Base-by-base conservation (phyloP, 2,329 filamentous ascomycete species). In the Penicillium sp. region DNA sequence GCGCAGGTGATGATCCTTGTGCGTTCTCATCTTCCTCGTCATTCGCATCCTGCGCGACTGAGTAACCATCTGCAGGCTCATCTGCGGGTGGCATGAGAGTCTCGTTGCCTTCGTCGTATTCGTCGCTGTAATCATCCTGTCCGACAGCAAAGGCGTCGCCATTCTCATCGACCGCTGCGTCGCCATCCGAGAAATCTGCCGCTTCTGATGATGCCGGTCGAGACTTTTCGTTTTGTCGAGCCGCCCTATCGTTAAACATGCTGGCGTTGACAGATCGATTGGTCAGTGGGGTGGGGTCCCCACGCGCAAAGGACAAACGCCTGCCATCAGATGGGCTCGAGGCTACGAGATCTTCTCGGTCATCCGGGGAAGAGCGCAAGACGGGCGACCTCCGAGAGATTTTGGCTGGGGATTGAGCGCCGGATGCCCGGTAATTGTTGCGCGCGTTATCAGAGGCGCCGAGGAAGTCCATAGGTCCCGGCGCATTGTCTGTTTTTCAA, bases 401-500 rank as follows among this genome's bases (percentile, higher is more conserved):
- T 58, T 76, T 76, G 43, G 70, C 66, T 2, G 74, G 73, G 18
- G 74, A 76, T 46, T 69, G 67, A 45, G 70, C 63, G 9, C 71
- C 67, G 9, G 66, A 66, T 11, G 66, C 71, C 4, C 72, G 52
- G 44, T 65, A 68, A 33, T 65, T 61, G 36, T 54, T 59, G 38
- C 67, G 67, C 43, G 64, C 57, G 18, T 59, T 59, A 49, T 66
- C 66, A 24, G 61, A 55, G 37, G 62, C 56, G 28, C 64, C 65
- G 6, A 73, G 60, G 43, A 72, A 67, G 54, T 74, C 71, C 36
- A 66, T 63, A 29, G 71, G 72, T 36, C 65, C 69, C 25, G 67
- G 71, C 34, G 63, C 66, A 51, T 70, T 70, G 39, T 67, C 70
- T 73, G 50, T 27, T 34, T 36, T 43, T 51, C 25, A 29, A 25